Base-by-base conservation (phyloP, 2,329 filamentous ascomycete genomes). In the Fusarium sp. region DNA sequence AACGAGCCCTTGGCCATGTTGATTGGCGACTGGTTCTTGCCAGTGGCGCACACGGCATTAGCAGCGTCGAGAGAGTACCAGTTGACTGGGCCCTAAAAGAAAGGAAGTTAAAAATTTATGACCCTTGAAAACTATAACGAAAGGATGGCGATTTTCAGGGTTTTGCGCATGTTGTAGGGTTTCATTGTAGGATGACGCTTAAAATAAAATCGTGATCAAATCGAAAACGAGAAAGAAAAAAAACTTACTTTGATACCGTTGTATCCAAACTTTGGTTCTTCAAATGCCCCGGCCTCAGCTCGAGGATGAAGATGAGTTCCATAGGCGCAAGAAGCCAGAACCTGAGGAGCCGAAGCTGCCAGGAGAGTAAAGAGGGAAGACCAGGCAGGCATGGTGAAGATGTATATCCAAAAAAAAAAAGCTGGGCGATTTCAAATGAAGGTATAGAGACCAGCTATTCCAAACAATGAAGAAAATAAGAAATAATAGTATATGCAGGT, bases 21-120 rank as follows among this genome's bases (percentile, higher is more conserved):
- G 78, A 91, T 89, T 62, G 89, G 89, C 0, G 88, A 90, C 79
- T 91, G 89, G 62, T 83, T 80, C 16, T 38, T 58, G 54, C 54
- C 54, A 9, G 22, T 18, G 11, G 54, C 31, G 34, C 54, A 58
- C 20, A 40, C 6, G 31, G 35, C 77, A 78, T 89, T 89, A 27
- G 71, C 71, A 18, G 81, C 80, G 57, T 83, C 79, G 29, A 89
- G 81, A 6, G 80, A 80, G 40, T 85, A 83, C 89, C 88, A 90
- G 79, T 87, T 87, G 64, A 88, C 80, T 1, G 89, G 88, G 7
- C 88, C 88, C 42, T 80, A 6, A 79, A 79, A n/a, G 20, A 2
- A 6, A 27, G 27, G 47, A 72, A 70, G 62, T 50, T 16, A n/a
- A 11, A 1, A 14, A 18, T 10, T 14, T 16, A 1, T 2, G 9